A percentile compares a stretch with the other conserved stretches of the same genome.
Evolutionary conservation across 345 rosid species (phyloP).

Genomic region (Sisymbrium altissimum): DNA sequence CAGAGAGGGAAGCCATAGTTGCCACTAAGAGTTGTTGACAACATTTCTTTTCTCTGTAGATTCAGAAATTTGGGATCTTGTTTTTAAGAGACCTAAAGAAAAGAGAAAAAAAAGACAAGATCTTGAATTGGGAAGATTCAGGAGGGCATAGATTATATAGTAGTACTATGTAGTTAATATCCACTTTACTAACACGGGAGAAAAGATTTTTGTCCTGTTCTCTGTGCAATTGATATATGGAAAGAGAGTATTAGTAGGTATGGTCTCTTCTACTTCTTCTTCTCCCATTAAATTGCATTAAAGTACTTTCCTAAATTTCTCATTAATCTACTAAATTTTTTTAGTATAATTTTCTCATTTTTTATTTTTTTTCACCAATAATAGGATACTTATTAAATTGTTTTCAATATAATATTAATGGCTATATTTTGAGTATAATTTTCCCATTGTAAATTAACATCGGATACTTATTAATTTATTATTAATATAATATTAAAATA

Average conservation of each 20-base stretch:
- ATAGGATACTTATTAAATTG: too few relatives aligned
- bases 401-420: too few relatives aligned
- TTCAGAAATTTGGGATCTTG: slow-evolving; percentile 10
- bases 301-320: too few relatives aligned
- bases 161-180: slow-evolving; percentile 17
- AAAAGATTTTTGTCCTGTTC: not conserved
- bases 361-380: too few relatives aligned
- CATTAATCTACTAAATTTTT: too few relatives aligned
- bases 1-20: slow-evolving; percentile 54
- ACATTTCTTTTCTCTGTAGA: slow-evolving; percentile 28
- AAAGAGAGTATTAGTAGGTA: slow-evolving; percentile 16
- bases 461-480: too few relatives aligned
- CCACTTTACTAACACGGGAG: not conserved
- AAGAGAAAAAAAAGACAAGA: slow-evolving; percentile 2
- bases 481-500: too few relatives aligned
- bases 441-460: too few relatives aligned
- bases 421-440: too few relatives aligned
- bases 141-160: slow-evolving; percentile 7
- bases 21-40: slow-evolving; percentile 45
- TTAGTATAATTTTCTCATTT: too few relatives aligned
- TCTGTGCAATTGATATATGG: slow-evolving; percentile 14
- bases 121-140: slow-evolving; percentile 11
- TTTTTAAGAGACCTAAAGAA: not conserved
- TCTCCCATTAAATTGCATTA: not conserved
- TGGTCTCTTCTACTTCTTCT: not conserved